Evolutionary conservation across 768 basidiomycete genomes (phyloP).

Genomic region (Cystofilobasidium bisporidii): DNA sequence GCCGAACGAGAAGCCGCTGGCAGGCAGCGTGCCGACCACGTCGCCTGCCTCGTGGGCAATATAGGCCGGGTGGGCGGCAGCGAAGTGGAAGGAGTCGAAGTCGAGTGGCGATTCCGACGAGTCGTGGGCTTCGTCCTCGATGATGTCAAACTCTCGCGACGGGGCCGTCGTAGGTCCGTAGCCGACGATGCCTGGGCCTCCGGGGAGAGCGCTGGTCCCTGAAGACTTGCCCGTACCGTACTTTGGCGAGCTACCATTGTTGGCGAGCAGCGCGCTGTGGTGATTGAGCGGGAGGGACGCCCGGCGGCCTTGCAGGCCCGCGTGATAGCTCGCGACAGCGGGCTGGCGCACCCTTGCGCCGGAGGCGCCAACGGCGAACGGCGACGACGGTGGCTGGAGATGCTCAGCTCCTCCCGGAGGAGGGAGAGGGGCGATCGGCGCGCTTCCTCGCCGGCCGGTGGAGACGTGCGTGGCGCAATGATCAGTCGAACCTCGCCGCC

Average conservation of each 20-base stretch:
- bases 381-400: too few species aligned
- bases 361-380: neutral
- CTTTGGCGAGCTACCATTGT: too few species aligned
- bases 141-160: neutral
- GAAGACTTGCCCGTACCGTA: too few species aligned
- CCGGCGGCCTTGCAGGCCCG: neutral
- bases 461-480: neutral
- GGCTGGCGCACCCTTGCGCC: neutral
- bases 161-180: too few species aligned
- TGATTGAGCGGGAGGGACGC: neutral
- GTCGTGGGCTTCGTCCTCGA: neutral
- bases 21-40: conserved; percentile 19
- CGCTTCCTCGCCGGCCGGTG: too few species aligned
- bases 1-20: conserved; percentile 18
- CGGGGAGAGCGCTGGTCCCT: too few species aligned
- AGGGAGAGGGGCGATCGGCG: too few species aligned
- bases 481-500: conserved; percentile 13
- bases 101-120: neutral
- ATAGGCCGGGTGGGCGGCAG: too few species aligned
- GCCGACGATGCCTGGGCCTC: too few species aligned
- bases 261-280: too few species aligned
- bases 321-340: neutral
- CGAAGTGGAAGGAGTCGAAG: neutral
- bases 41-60: too few species aligned
- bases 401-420: too few species aligned